Evolutionary conservation across 805 yeast genomes (phyloP), one percentile per base, ranked within the genome.

Genomic region (Diddensiella transvaalensis): DNA sequence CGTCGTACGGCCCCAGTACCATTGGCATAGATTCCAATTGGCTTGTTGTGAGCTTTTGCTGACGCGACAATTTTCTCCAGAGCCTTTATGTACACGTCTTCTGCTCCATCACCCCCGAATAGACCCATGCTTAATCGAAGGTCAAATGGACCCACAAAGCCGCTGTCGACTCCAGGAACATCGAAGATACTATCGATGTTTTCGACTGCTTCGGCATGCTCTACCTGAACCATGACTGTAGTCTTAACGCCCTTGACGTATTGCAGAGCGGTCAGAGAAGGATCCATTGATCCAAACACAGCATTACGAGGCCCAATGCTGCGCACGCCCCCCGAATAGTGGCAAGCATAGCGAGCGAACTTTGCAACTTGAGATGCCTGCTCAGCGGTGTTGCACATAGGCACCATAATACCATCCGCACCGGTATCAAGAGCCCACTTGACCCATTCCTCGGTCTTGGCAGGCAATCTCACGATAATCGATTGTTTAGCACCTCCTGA

Each of bases 401-500:
- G 46, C 3, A 42, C 46, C 46, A 42, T 42, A n/a, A 42, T 29
- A 8, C 46, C 46, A 22, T 42, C 46, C 11, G 46, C 38, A 6
- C 46, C 46, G 17, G 46, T 42, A 32, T 42, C 46, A 17, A 42
- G 22, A 3, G 39, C 46, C 46, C 46, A 42, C 39, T 42, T 42
- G 8, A 42, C 24, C 46, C 46, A 42, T 32, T 42, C 46, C 18
- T 42, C 46, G 3, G 46, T 17, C 40, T 42, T 42, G 3, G 46
- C 46, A 33, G 46, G 46, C 3, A 42, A 5, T 30, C 46, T 42
- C 4, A 42, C 39, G n/a, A 42, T 42, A 22, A 42, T 42, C 4
- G 39, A 42, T 18, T 18, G 18, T 8, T 8, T 26, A 30, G 39
- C 23, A 4, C 40, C 46, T 22, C 22, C 44, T 32, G 46, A 42